These are phyloP conservation scores for Ceratocystis harringtonii DNA, from an alignment of 2,329 filamentous ascomycete species.

Conservation along the genomic window DNA sequence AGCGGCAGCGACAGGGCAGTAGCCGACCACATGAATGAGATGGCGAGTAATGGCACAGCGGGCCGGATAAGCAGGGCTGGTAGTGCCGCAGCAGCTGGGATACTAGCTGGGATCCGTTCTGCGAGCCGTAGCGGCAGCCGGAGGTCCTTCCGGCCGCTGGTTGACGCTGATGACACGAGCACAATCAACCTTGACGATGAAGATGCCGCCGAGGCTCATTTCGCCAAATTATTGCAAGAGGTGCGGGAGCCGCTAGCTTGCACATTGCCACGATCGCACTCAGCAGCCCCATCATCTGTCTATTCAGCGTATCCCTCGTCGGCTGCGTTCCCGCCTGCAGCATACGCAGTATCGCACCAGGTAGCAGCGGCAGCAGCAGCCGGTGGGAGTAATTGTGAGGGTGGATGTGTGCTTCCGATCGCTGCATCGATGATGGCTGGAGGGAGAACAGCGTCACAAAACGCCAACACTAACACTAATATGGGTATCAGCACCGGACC, in stretches of 20 bases:
- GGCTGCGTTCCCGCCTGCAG: background rate
- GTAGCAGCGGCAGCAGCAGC: background rate
- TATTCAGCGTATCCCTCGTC: background rate
- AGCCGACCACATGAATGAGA: background rate
- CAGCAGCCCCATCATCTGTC: background rate
- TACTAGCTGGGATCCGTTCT: background rate
- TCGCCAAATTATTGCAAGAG: slow-evolving; percentile 7
- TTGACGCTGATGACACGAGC: slow-evolving; percentile 4
- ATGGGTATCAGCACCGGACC: background rate
- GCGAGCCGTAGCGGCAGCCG: slow-evolving; percentile 2
- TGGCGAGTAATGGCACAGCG: background rate
- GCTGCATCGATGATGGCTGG: slow-evolving; percentile 5
- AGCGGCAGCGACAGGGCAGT: background rate
- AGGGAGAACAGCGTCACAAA: background rate
- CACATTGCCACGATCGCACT: background rate
- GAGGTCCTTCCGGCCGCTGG: background rate
- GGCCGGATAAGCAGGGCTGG: background rate
- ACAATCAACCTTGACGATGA: slow-evolving; percentile 4
- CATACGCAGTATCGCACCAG: background rate
- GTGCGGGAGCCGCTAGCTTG: background rate
- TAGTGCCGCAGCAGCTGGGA: background rate
- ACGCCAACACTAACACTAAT: background rate
- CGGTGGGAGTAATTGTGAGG: background rate
- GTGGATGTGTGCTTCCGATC: slow-evolving; percentile 1
- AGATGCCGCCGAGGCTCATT: slow-evolving; percentile 8